Evolutionary conservation across 176 grass and related monocot species (phyloP).

Genomic region (Elymus sibiricus): DNA sequence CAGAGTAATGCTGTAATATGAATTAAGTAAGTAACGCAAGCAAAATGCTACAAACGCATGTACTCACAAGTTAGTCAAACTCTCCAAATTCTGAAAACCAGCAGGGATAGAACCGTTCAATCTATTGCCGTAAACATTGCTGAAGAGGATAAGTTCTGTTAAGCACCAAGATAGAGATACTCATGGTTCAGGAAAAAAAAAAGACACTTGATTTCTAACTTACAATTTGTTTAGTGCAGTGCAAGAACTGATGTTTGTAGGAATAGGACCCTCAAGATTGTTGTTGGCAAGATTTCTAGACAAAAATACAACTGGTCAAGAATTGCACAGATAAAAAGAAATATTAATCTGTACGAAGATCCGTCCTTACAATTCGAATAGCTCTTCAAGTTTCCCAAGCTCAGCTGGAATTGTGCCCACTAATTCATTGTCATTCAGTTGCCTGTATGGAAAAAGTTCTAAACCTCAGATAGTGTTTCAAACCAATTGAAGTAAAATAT

Average conservation of each 20-base stretch:
- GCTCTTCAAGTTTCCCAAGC: constrained; percentile 93
- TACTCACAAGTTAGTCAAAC: constrained; percentile 94
- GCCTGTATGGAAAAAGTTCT: constrained; percentile 43
- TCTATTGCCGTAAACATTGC: constrained; percentile 90
- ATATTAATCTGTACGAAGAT: neutral
- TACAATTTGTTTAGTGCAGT: constrained; percentile 98
- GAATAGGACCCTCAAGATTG: constrained; percentile 85
- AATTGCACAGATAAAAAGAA: neutral
- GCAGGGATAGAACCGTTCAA: constrained; percentile 88
- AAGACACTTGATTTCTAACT: constrained; percentile 26
- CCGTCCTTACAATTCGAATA: constrained; percentile 87
- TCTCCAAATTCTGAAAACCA: constrained; percentile 77
- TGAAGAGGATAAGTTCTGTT: constrained; percentile 24
- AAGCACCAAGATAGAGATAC: neutral
- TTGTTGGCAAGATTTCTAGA: constrained; percentile 94
- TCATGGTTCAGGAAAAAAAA: neutral
- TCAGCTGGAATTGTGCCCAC: constrained; percentile 85
- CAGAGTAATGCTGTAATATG: neutral
- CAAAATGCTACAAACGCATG: neutral
- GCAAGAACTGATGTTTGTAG: constrained; percentile 84
- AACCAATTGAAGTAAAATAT: neutral
- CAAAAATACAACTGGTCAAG: constrained; percentile 18
- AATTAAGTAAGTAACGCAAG: constrained; percentile 5
- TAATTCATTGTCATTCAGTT: constrained; percentile 95
- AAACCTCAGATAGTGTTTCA: neutral